A percentile compares a stretch with the other conserved stretches of the same genome.
These are phyloP conservation scores for Sporothrix schenckii DNA, from an alignment of 2,329 filamentous ascomycete species.

Conservation along the genomic window DNA sequence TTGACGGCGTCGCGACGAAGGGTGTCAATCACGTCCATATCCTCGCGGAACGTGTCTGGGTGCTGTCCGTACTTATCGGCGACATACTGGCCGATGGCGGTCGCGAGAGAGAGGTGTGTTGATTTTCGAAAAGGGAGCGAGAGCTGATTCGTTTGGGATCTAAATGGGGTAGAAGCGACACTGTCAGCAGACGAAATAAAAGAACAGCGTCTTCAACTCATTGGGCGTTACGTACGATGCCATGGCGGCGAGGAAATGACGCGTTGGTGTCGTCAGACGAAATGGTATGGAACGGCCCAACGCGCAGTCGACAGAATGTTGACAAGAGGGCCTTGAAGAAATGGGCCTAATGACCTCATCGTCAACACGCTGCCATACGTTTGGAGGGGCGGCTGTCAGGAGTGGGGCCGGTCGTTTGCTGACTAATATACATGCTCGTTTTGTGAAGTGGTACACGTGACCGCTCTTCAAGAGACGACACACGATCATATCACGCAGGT, in stretches of 20 bases:
- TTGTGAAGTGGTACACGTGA: neutral
- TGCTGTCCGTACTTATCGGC: conserved; percentile 98
- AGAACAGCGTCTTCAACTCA: too few relatives aligned
- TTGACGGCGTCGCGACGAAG: conserved; percentile 85
- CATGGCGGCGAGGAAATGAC: conserved; percentile 4
- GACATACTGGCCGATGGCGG: conserved; percentile 91
- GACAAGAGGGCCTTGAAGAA: conserved; percentile 10
- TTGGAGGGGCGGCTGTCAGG: conserved; percentile 24
- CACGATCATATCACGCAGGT: too few relatives aligned
- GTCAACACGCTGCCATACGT: conserved; percentile 24
- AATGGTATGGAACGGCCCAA: neutral
- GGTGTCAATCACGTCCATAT: conserved; percentile 80
- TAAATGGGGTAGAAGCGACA: neutral
- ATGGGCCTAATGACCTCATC: conserved; percentile 32
- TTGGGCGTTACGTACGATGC: conserved; percentile 1
- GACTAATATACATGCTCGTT: conserved; percentile 23
- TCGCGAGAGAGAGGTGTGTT: conserved; percentile 73
- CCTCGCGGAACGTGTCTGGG: conserved; percentile 91
- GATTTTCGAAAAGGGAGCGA: conserved; percentile 75
- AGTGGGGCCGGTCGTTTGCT: neutral
- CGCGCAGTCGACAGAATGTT: neutral
- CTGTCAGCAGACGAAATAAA: neutral
- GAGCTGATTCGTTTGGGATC: conserved; percentile 29
- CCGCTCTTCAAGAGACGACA: neutral
- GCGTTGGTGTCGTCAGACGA: conserved; percentile 1